A percentile compares a stretch with the other conserved stretches of the same genome.
phyloP scores from a whole-genome alignment of 768 basidiomycete genomes.

The Hygrophorus pudorinus region DNA sequence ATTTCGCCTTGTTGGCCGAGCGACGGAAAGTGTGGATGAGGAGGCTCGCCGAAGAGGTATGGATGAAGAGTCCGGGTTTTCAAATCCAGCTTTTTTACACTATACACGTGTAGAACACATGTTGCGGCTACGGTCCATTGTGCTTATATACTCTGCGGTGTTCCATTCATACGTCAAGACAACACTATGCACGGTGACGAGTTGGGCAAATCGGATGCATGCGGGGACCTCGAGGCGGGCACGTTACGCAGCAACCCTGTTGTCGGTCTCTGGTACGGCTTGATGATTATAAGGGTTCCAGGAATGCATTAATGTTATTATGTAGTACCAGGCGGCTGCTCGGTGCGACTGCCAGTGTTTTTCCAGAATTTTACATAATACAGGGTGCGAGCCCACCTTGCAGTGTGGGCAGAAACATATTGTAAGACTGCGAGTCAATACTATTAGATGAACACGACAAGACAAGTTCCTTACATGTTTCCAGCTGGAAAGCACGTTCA shows the following conservation, averaged over 20 bases:
- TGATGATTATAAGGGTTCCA: background rate
- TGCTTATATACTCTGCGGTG: slow-evolving; percentile 11
- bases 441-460: too few relatives aligned
- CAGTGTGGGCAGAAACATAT: too few relatives aligned
- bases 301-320: too few relatives aligned
- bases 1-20: slow-evolving; percentile 16
- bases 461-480: too few relatives aligned
- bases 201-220: background rate
- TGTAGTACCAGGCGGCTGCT: too few relatives aligned
- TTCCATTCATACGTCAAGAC: background rate
- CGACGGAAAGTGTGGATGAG: slow-evolving; percentile 20
- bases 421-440: too few relatives aligned
- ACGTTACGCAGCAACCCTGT: background rate
- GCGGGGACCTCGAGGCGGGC: background rate
- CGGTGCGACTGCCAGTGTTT: too few relatives aligned
- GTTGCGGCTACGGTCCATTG: slow-evolving; percentile 12
- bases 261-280: background rate
- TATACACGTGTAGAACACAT: slow-evolving; percentile 23
- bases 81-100: slow-evolving; percentile 19
- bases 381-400: too few relatives aligned
- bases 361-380: too few relatives aligned
- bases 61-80: slow-evolving; percentile 23
- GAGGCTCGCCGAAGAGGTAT: slow-evolving; percentile 24
- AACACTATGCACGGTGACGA: background rate
- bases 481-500: too few relatives aligned